Percentiles rank a stretch among this genome's conserved stretches.
These are phyloP conservation scores for Diplodia corticola DNA, from an alignment of 2,329 filamentous ascomycete species.

Conservation along the genomic window DNA sequence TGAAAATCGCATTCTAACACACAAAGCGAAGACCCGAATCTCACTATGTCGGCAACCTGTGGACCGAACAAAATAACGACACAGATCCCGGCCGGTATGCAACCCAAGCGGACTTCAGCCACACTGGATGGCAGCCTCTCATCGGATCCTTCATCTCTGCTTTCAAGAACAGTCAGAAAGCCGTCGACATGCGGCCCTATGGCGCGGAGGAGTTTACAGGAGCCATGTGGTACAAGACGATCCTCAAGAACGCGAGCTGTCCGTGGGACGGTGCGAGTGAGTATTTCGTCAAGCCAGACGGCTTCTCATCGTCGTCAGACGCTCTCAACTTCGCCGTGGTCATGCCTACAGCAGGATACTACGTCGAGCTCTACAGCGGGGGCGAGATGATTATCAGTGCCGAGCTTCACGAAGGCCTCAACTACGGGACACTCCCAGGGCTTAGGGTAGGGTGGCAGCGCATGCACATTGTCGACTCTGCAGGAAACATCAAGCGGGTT, in stretches of 20 bases:
- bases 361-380: neutral
- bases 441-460: neutral
- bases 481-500: neutral
- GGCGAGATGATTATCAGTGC: neutral
- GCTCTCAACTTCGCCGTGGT: neutral
- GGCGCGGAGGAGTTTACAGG: neutral
- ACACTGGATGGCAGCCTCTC: constrained; percentile 39
- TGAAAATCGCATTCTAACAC: no score
- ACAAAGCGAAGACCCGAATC: constrained; percentile 38
- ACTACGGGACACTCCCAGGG: neutral
- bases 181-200: neutral
- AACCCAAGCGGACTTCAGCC: constrained; percentile 31
- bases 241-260: neutral
- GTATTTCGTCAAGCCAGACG: neutral
- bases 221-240: neutral
- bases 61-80: constrained; percentile 34
- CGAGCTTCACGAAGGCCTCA: neutral
- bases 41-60: constrained; percentile 41
- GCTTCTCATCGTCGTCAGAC: neutral
- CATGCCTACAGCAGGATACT: neutral
- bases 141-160: constrained; percentile 40
- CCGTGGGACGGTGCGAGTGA: neutral
- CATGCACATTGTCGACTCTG: neutral
- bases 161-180: constrained; percentile 30
- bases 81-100: constrained; percentile 28